phyloP scores from a whole-genome alignment of 106 monocot species.

The Platanthera zijinensis region DNA sequence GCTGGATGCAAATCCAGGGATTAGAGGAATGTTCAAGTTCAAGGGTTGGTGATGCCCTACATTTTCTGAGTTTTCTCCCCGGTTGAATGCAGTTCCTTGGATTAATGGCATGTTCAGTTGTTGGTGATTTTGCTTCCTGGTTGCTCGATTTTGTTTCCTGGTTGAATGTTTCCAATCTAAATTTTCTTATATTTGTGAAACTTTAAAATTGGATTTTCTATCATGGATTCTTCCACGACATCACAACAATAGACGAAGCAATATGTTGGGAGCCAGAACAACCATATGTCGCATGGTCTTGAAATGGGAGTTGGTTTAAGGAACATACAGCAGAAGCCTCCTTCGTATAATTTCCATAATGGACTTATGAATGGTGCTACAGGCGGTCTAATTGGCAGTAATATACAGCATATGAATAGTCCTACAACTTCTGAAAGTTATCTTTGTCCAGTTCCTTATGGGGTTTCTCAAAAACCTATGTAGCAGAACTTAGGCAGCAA shows the following conservation, averaged over 20 bases:
- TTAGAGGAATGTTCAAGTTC: too few species aligned
- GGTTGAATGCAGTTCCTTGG: too few species aligned
- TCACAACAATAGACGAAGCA: conserved; percentile 56
- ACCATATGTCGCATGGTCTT: conserved; percentile 43
- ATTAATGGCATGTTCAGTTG: too few species aligned
- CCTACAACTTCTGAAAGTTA: conserved; percentile 38
- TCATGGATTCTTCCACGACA: conserved; percentile 35
- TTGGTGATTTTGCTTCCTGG: too few species aligned
- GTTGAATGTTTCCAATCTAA: too few species aligned
- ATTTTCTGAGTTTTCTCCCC: too few species aligned
- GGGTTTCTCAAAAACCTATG: conserved; percentile 37
- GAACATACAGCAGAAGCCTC: conserved; percentile 50
- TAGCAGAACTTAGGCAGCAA: conserved; percentile 51
- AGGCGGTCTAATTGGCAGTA: conserved; percentile 44
- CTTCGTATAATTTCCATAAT: conserved; percentile 56
- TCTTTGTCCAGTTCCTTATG: conserved; percentile 29
- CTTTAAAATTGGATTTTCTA: conserved; percentile 20
- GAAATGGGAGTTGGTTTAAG: conserved; percentile 37
- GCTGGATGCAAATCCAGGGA: too few species aligned
- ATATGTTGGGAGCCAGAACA: conserved; percentile 53
- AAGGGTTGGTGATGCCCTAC: too few species aligned
- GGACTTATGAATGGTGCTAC: conserved; percentile 36
- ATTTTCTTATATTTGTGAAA: too few species aligned
- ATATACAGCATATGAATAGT: conserved; percentile 37
- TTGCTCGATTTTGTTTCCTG: too few species aligned